These are phyloP conservation scores for Ogataea salicorniae DNA, from an alignment of 805 yeast genomes.

Conservation along the genomic window DNA sequence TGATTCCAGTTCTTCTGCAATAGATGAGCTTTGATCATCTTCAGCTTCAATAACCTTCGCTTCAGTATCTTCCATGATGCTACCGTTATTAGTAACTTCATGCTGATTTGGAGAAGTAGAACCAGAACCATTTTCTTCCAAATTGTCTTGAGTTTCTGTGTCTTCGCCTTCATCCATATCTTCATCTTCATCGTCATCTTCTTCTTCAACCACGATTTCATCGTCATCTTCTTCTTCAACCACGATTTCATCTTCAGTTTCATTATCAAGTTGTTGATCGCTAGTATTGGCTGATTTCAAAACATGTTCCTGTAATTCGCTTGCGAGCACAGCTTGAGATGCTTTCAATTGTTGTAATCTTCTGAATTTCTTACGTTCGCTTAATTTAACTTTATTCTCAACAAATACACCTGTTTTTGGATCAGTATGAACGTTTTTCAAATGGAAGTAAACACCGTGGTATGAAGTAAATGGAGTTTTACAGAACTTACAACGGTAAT, in stretches of 20 bases:
- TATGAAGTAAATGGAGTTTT: slow-evolving; percentile 15
- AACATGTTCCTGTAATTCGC: background rate
- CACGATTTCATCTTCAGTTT: background rate
- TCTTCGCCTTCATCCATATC: background rate
- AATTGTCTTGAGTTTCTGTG: background rate
- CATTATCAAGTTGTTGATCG: background rate
- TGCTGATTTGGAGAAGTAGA: no score
- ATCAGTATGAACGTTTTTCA: slow-evolving; percentile 18
- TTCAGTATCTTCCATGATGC: no score
- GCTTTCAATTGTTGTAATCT: background rate
- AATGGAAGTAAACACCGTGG: slow-evolving; percentile 23
- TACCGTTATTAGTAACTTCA: no score
- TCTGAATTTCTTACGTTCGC: slow-evolving; percentile 6
- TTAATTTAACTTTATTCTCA: slow-evolving; percentile 7
- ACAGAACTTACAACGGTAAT: slow-evolving; percentile 17
- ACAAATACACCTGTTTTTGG: slow-evolving; percentile 14
- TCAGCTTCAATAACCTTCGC: no score
- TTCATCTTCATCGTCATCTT: background rate
- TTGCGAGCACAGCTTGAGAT: background rate
- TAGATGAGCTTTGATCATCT: no score
- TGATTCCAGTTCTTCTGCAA: no score
- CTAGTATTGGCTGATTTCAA: background rate
- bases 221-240: background rate
- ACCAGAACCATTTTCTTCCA: background rate
- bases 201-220: background rate